These are phyloP conservation scores for Hemisphaericaspora xylofermentans DNA, from an alignment of 1,139 yeast species.

Conservation along the genomic window DNA sequence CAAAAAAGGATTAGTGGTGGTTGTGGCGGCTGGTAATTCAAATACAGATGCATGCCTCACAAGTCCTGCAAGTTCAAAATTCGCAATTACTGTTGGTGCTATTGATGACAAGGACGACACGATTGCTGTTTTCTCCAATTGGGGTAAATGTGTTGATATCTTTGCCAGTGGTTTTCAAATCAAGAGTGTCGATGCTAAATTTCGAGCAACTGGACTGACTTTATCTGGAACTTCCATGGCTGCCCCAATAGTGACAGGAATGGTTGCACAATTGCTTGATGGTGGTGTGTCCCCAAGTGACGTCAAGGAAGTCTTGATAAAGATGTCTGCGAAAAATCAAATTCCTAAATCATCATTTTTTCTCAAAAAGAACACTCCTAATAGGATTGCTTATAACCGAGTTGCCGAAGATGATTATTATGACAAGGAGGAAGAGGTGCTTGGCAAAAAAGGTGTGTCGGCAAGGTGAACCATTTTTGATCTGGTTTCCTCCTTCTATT, in stretches of 20 bases:
- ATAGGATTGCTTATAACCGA: constrained; percentile 38
- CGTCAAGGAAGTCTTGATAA: constrained; percentile 40
- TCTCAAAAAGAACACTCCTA: constrained; percentile 36
- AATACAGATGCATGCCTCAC: constrained; percentile 73
- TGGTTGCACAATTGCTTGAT: constrained; percentile 62
- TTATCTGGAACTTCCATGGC: constrained; percentile 90
- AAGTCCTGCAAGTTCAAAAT: constrained; percentile 75
- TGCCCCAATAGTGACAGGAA: constrained; percentile 76
- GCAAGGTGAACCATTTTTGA: too few species aligned
- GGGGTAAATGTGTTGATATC: constrained; percentile 85
- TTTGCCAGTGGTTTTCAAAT: constrained; percentile 81
- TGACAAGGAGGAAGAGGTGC: constrained; percentile 7
- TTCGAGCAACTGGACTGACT: constrained; percentile 28
- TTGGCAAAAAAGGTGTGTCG: too few species aligned
- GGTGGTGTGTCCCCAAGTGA: constrained; percentile 50
- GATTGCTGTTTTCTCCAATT: constrained; percentile 75
- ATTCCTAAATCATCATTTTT: constrained; percentile 36
- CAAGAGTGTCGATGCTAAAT: constrained; percentile 39
- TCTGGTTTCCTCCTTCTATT: too few species aligned
- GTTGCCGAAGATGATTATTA: constrained; percentile 16
- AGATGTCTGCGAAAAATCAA: constrained; percentile 31
- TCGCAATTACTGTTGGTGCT: constrained; percentile 83
- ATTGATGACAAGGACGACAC: constrained; percentile 69
- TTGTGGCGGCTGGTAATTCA: constrained; percentile 87
- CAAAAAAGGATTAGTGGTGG: constrained; percentile 68